Conservation (phyloP, 495 filamentous ascomycete species). For the Aspergillus cavernicola region DNA sequence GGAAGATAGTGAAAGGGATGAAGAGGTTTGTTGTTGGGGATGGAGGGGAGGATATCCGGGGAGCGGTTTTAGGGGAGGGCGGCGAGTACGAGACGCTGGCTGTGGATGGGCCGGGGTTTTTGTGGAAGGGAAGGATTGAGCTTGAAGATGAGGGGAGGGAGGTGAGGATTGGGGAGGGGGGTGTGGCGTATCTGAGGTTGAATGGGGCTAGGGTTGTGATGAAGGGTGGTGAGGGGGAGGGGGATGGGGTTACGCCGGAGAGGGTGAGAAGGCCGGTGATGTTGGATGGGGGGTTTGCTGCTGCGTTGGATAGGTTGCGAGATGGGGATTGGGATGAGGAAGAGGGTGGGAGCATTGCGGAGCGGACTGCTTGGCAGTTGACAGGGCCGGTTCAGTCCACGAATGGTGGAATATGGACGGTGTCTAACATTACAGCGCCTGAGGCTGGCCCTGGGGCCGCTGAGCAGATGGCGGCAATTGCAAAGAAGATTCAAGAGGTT, state of each 20-base stretch:
- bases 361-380: conserved; percentile 12
- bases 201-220: conserved; percentile 51
- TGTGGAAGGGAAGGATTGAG: conserved; percentile 71
- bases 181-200: conserved; percentile 62
- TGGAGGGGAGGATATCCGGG: conserved; percentile 49
- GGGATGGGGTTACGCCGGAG: conserved; percentile 32
- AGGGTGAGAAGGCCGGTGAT: conserved; percentile 39
- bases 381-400: conserved; percentile 17
- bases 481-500: conserved; percentile 30
- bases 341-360: background rate
- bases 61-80: conserved; percentile 82
- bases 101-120: conserved; percentile 65
- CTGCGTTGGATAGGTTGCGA: conserved; percentile 25
- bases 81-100: conserved; percentile 96
- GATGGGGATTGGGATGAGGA: conserved; percentile 6
- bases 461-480: conserved; percentile 46
- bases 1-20: conserved; percentile 58
- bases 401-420: conserved; percentile 29
- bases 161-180: conserved; percentile 63
- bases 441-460: conserved; percentile 35
- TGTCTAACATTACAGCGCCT: conserved; percentile 43
- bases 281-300: conserved; percentile 43
- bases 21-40: conserved; percentile 53
- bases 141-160: conserved; percentile 53
- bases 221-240: conserved; percentile 35